Base-by-base conservation (phyloP, 495 filamentous ascomycete species). In the Tuber melanosporum region DNA sequence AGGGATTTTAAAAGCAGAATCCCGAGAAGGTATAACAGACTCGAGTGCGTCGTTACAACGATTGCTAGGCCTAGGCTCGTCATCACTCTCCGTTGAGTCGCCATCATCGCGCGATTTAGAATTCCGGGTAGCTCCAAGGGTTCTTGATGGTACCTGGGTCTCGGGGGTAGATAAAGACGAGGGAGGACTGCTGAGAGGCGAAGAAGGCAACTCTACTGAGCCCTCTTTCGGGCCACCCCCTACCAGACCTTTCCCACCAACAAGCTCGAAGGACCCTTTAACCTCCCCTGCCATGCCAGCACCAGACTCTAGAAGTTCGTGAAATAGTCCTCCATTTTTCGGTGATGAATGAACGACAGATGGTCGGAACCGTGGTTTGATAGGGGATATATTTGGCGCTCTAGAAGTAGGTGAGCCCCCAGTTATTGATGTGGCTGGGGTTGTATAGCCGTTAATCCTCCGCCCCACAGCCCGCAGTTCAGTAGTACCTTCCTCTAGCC, bases 81-180 rank as follows among this genome's bases (percentile, higher is more conserved):
- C 71, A 36, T 82, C 79, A 17, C 73, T 45, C 19, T 82, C 79
- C 52, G 73, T 79, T 73, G 69, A 75, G 22, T 73, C 70, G 49
- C 46, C 71, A 14, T 26, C 39, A 73, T 76, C 73, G 32, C 41
- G 6, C 19, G 45, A 0, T 19, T 47, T 71, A 14, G 72, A 42
- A 44, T 22, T 19, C 41, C 42, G 45, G 32, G 26, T 36, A 26
- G 6, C 26, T 36, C 15, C 26, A 66, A 7, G 9, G 26, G 32
- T 36, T 17, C 12, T 7, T 19, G 70, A 71, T n/a, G 32, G 36
- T 57, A 39, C 43, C 71, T 80, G 57, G 10, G 74, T 80, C 57
- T 80, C 79, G 14, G 71, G 62, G 46, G 73, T 71, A 26, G 79
- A 75, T 52, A 76, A 77, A 57, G 73, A 42, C 9, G 57, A 52